Evolutionary conservation across 345 rosid species (phyloP).

Genomic region (Eucalyptus curtisii): DNA sequence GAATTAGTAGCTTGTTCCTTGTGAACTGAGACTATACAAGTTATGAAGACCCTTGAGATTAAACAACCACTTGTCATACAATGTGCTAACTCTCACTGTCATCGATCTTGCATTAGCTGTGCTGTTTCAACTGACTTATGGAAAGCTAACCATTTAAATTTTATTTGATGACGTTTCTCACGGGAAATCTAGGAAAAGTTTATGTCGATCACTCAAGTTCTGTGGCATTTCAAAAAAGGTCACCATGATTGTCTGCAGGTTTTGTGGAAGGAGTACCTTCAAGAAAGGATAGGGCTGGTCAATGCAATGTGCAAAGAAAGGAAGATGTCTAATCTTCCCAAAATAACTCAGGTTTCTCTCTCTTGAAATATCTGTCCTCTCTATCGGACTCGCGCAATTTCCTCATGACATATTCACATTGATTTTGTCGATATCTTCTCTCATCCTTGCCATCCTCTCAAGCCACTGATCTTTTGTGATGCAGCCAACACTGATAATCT

Average conservation of each 20-base stretch:
- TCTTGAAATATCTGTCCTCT: background rate
- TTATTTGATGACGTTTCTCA: background rate
- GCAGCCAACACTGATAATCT: constrained; percentile 1
- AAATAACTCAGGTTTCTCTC: background rate
- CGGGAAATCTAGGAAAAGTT: background rate
- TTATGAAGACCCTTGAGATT: background rate
- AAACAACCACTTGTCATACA: background rate
- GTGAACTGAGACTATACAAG: background rate
- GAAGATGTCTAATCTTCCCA: constrained; percentile 1
- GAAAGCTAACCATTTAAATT: background rate
- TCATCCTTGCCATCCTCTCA: background rate
- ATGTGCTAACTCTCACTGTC: background rate
- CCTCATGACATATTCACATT: background rate
- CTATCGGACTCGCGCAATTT: background rate
- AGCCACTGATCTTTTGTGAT: background rate
- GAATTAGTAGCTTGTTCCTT: background rate
- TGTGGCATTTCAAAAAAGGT: background rate
- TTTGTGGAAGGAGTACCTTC: background rate
- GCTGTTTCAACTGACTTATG: background rate
- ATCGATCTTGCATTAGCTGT: background rate
- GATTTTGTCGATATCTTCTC: background rate
- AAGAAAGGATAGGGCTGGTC: constrained; percentile 1
- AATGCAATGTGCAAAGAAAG: background rate
- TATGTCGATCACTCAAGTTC: background rate
- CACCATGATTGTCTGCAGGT: background rate